Conservation (phyloP, 2,329 filamentous ascomycete genomes). For the Colletotrichum musae region DNA sequence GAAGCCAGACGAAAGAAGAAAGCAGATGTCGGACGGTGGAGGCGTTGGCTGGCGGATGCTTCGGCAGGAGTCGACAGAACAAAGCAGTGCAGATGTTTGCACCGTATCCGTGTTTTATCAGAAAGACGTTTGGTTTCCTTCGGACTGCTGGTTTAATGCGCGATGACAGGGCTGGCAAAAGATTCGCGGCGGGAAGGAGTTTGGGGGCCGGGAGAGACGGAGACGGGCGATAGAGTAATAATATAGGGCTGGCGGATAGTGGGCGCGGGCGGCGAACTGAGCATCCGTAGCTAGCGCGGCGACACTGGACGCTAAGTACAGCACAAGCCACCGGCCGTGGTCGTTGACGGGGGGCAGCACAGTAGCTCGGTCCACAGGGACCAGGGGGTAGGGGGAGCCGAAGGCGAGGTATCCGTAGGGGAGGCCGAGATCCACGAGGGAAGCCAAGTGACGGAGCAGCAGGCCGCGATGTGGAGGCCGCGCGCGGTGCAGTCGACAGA, state of each 20-base stretch:
- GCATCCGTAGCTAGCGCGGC: conserved; percentile 23
- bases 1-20: conserved; percentile 17
- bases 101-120: too few species aligned
- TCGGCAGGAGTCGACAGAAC: neutral
- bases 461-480: conserved; percentile 29
- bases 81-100: neutral
- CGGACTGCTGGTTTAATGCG: conserved; percentile 10
- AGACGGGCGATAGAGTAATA: conserved; percentile 33
- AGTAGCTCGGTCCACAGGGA: conserved; percentile 33
- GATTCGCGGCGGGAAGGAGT: conserved; percentile 29
- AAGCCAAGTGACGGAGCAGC: conserved; percentile 31
- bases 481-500: neutral
- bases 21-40: neutral
- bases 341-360: conserved; percentile 23
- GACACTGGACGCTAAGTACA: conserved; percentile 16
- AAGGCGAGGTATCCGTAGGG: conserved; percentile 16
- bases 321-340: conserved; percentile 17
- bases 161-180: conserved; percentile 8
- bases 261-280: conserved; percentile 15
- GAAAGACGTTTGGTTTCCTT: neutral
- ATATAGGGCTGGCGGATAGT: conserved; percentile 35
- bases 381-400: conserved; percentile 35
- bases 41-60: conserved; percentile 1
- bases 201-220: conserved; percentile 34
- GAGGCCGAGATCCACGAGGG: conserved; percentile 27